phyloP scores from a whole-genome alignment of 2,329 filamentous ascomycete species.

The Alternaria viburni region DNA sequence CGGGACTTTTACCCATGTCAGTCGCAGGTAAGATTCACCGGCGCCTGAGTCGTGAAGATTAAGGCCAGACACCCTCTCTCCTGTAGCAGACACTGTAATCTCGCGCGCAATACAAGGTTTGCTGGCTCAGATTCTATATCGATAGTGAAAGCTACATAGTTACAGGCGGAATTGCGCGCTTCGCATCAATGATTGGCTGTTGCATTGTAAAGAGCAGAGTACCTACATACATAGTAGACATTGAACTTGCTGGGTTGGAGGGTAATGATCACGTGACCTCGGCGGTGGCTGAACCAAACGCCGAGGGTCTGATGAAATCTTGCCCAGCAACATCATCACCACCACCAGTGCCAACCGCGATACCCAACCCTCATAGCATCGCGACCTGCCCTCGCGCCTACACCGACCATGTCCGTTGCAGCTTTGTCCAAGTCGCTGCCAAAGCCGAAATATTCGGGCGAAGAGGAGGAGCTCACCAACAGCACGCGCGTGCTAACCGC shows the following conservation, averaged over 20 bases:
- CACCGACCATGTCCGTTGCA: conserved; percentile 47
- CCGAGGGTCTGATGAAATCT: conserved; percentile 15
- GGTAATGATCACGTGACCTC: conserved; percentile 21
- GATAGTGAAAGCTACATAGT: background rate
- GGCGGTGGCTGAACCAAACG: conserved; percentile 9
- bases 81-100: background rate
- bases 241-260: background rate
- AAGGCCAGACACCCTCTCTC: background rate
- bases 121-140: background rate
- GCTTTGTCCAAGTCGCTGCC: conserved; percentile 82
- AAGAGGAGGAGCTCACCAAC: conserved; percentile 82
- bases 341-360: conserved; percentile 4
- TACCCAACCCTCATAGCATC: conserved; percentile 1
- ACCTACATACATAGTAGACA: background rate
- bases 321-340: background rate
- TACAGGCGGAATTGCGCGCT: background rate
- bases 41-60: background rate
- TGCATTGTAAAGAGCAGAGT: background rate
- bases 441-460: conserved; percentile 88
- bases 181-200: background rate
- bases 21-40: background rate
- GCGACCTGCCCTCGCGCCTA: background rate
- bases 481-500: conserved; percentile 83
- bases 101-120: background rate
- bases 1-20: background rate